Percentiles rank a stretch among this genome's conserved stretches.
Conservation (phyloP, 2,329 filamentous ascomycete species). For the Pseudogymnoascus sp. region DNA sequence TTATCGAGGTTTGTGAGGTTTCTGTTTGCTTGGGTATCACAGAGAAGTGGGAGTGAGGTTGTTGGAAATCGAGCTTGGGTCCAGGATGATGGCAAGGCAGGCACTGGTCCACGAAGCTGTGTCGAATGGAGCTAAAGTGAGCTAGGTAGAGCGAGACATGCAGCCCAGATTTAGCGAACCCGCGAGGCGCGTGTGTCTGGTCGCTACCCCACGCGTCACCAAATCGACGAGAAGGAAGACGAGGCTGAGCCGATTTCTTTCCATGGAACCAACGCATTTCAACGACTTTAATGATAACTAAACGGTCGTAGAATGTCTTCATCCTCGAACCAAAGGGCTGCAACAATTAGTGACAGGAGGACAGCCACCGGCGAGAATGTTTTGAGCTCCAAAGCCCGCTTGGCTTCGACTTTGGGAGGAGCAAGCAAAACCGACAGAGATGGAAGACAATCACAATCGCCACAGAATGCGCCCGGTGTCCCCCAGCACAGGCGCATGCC, state of each 20-base stretch:
- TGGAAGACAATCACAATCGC: constrained; percentile 22
- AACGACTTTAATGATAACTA: background rate
- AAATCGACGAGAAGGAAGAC: background rate
- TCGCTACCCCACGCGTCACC: constrained; percentile 7
- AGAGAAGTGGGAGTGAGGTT: background rate
- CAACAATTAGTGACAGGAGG: constrained; percentile 26
- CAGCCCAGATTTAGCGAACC: constrained; percentile 7
- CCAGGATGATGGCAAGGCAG: constrained; percentile 11
- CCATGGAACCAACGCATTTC: background rate
- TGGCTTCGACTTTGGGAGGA: constrained; percentile 21
- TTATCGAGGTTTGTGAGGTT: background rate
- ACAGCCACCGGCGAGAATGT: constrained; percentile 24
- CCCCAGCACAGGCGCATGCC: constrained; percentile 49
- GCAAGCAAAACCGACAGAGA: constrained; percentile 23
- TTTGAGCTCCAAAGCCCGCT: constrained; percentile 22
- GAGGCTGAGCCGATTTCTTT: background rate
- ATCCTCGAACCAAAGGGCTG: constrained; percentile 25
- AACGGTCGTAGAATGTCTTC: constrained; percentile 26
- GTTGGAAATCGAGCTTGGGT: constrained; percentile 6
- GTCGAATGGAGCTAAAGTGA: constrained; percentile 1
- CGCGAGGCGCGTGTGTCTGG: constrained; percentile 8
- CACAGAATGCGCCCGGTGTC: constrained; percentile 19
- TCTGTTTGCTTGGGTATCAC: background rate
- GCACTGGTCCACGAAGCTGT: constrained; percentile 12
- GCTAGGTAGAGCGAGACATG: constrained; percentile 8